Evolutionary conservation across 306 rosid species (phyloP).

Genomic region (Sicyos edulis): DNA sequence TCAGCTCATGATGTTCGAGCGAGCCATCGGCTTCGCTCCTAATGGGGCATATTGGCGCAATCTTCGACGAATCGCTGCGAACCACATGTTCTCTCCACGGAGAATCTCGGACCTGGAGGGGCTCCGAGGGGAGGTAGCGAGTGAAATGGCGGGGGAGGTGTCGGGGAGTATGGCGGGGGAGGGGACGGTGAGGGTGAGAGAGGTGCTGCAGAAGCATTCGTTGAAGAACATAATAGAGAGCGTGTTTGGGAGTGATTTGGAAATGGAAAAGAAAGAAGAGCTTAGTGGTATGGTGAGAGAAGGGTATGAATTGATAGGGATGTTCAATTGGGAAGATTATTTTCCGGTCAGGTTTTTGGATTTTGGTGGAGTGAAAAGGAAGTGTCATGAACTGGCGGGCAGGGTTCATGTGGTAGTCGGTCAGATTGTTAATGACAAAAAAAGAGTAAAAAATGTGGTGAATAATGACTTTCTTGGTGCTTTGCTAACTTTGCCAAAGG

Average conservation of each 20-base stretch:
- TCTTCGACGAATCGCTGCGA: conserved; percentile 54
- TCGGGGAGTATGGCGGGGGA: conserved; percentile 36
- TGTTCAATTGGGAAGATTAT: conserved; percentile 67
- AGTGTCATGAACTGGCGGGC: conserved; percentile 54
- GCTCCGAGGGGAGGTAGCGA: conserved; percentile 36
- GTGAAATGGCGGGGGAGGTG: conserved; percentile 38
- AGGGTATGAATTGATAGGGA: conserved; percentile 62
- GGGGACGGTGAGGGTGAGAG: conserved; percentile 47
- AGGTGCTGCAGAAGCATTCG: conserved; percentile 57
- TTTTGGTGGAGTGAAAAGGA: conserved; percentile 69
- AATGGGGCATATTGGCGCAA: conserved; percentile 64
- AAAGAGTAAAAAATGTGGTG: conserved; percentile 16
- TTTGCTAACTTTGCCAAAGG: conserved; percentile 52
- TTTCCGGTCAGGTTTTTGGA: conserved; percentile 60
- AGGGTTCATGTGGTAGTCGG: conserved; percentile 46
- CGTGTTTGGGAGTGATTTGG: conserved; percentile 53
- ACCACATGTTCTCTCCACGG: conserved; percentile 68
- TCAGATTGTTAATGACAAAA: conserved; percentile 49
- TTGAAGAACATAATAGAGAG: conserved; percentile 56
- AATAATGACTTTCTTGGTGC: conserved; percentile 62
- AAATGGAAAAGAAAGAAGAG: conserved; percentile 26
- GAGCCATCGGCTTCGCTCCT: conserved; percentile 90
- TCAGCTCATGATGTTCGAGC: conserved; percentile 66
- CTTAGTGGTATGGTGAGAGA: conserved; percentile 50
- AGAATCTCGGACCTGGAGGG: conserved; percentile 46